These are phyloP conservation scores for Dioscorea dumetorum DNA, from an alignment of 106 monocot genomes.

Conservation along the genomic window DNA sequence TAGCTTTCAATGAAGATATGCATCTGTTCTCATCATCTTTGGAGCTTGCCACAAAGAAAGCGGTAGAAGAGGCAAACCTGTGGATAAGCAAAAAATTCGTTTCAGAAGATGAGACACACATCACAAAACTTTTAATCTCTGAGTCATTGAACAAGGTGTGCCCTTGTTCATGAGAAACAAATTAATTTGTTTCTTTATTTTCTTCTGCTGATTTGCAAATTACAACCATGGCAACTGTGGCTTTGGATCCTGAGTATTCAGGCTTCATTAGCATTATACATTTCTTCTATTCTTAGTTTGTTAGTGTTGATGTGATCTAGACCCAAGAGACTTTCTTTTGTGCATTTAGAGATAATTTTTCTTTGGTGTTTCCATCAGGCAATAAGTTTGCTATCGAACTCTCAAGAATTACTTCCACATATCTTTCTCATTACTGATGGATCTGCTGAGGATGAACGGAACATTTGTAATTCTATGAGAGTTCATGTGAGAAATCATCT, in stretches of 20 bases:
- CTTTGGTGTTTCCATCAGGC: constrained; percentile 37
- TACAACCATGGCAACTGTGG: too few species aligned
- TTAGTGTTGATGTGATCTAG: too few species aligned
- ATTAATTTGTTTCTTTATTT: too few species aligned
- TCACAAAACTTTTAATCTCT: constrained; percentile 11
- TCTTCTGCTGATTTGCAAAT: too few species aligned
- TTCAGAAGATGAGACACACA: constrained; percentile 68
- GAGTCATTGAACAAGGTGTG: constrained; percentile 69
- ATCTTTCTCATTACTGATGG: constrained; percentile 93
- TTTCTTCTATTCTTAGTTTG: too few species aligned
- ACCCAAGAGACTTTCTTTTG: too few species aligned
- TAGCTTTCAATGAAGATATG: constrained; percentile 72
- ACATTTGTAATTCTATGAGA: constrained; percentile 49
- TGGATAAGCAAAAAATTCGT: constrained; percentile 71
- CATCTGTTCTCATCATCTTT: constrained; percentile 72
- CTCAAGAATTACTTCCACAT: constrained; percentile 46
- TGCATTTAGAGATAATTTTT: too few species aligned
- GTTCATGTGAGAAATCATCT: constrained; percentile 20
- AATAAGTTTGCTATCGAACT: constrained; percentile 39
- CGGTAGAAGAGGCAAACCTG: constrained; percentile 41
- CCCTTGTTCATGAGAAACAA: not conserved
- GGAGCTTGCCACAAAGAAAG: constrained; percentile 43
- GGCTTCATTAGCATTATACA: too few species aligned
- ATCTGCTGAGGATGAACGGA: constrained; percentile 78
- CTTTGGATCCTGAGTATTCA: too few species aligned